phyloP scores from a whole-genome alignment of 2,329 filamentous ascomycete genomes.

The Chaetomium sp. region DNA sequence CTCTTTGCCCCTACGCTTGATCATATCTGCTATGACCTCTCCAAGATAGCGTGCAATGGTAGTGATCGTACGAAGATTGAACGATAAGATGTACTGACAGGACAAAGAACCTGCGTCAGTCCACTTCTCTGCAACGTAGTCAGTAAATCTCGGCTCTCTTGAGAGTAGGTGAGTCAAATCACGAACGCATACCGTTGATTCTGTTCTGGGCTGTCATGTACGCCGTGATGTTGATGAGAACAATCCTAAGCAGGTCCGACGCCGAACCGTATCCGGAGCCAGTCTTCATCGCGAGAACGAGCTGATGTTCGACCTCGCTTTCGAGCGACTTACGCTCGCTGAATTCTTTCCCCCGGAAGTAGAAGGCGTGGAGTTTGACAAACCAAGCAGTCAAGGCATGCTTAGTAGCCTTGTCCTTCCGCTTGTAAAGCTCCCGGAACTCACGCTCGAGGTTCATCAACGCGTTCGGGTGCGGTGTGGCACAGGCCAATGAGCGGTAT shows the following conservation, averaged over 20 bases:
- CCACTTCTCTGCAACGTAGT: conserved; percentile 35
- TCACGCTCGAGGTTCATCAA: conserved; percentile 71
- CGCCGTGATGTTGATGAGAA: conserved; percentile 79
- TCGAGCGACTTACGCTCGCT: conserved; percentile 74
- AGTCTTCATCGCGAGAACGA: conserved; percentile 66
- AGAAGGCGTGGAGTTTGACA: conserved; percentile 75
- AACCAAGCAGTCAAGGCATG: conserved; percentile 63
- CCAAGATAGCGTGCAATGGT: conserved; percentile 64
- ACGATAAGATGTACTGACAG: conserved; percentile 61
- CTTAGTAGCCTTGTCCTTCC: conserved; percentile 28
- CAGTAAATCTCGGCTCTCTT: neutral
- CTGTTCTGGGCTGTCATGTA: conserved; percentile 63
- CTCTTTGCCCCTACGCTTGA: conserved; percentile 30
- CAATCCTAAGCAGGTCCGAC: conserved; percentile 64
- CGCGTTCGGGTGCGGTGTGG: conserved; percentile 68
- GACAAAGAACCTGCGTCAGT: conserved; percentile 40
- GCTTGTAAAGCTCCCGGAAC: conserved; percentile 52
- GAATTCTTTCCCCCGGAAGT: conserved; percentile 71
- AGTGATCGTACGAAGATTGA: conserved; percentile 74
- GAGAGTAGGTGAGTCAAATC: neutral
- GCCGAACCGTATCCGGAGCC: conserved; percentile 49
- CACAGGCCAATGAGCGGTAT: conserved; percentile 72
- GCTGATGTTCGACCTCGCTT: conserved; percentile 72
- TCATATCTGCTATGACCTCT: conserved; percentile 56
- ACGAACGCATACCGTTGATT: conserved; percentile 43